phyloP scores from a whole-genome alignment of 2,329 filamentous ascomycete species.

The Scytalidium sp. region DNA sequence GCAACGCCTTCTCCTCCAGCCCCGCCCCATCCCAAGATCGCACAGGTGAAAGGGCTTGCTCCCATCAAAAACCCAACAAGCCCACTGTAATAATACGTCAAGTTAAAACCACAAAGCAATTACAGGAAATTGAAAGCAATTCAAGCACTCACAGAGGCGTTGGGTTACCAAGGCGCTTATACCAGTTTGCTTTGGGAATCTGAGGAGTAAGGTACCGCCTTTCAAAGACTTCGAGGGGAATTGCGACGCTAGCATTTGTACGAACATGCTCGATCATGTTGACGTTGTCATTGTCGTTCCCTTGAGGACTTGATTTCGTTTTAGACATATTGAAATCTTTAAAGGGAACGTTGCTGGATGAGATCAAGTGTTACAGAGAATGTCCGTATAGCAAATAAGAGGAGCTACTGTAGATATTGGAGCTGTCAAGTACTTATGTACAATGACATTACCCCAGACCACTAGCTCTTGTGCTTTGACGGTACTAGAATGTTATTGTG shows the following conservation, averaged over 20 bases:
- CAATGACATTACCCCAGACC: too few relatives aligned
- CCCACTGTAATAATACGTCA: slow-evolving; percentile 29
- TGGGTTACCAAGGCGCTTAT: slow-evolving; percentile 2
- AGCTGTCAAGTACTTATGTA: too few relatives aligned
- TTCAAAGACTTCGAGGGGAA: slow-evolving; percentile 4
- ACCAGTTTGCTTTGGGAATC: neutral
- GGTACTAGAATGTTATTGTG: too few relatives aligned
- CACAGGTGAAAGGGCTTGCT: slow-evolving; percentile 50
- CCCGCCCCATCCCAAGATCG: slow-evolving; percentile 57
- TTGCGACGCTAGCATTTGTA: neutral
- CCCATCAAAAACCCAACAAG: slow-evolving; percentile 54
- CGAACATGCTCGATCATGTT: neutral
- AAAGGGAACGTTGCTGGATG: too few relatives aligned
- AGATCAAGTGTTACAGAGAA: too few relatives aligned
- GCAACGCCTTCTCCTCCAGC: slow-evolving; percentile 48
- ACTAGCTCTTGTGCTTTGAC: too few relatives aligned
- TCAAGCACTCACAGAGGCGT: slow-evolving; percentile 1
- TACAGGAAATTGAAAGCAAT: neutral
- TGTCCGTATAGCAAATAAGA: too few relatives aligned
- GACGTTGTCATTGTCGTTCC: too few relatives aligned
- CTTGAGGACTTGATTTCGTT: too few relatives aligned
- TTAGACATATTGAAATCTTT: too few relatives aligned
- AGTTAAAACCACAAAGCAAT: neutral
- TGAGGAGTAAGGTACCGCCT: slow-evolving; percentile 1
- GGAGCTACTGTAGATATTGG: too few relatives aligned